phyloP scores from a whole-genome alignment of 1,284 basidiomycete species.

The Mycena citricolor region DNA sequence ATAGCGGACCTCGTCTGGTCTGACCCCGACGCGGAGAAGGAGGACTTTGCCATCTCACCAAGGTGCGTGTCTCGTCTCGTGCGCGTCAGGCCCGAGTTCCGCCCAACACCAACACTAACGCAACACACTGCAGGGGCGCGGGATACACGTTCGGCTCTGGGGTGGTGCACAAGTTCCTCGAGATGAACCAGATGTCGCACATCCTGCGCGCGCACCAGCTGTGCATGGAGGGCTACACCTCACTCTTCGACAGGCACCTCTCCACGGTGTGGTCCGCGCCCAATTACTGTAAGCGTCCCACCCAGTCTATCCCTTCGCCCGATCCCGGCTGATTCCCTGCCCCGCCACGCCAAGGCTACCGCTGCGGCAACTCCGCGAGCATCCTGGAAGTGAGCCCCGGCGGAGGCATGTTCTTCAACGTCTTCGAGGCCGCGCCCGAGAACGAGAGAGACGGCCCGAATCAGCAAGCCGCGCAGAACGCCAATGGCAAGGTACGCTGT shows the following conservation, averaged over 20 bases:
- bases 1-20: constrained; percentile 99
- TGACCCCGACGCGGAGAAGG: constrained; percentile 98
- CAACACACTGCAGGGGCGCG: constrained; percentile 69
- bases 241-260: constrained; percentile 91
- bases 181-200: constrained; percentile 94
- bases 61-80: constrained; percentile 56
- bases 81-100: constrained; percentile 17
- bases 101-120: constrained; percentile 11
- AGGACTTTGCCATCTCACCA: constrained; percentile 98
- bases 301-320: neutral
- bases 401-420: constrained; percentile 92
- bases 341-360: constrained; percentile 46
- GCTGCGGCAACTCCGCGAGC: constrained; percentile 96
- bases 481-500: constrained; percentile 60
- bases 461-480: constrained; percentile 70
- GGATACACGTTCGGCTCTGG: constrained; percentile 99
- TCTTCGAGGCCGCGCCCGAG: constrained; percentile 98
- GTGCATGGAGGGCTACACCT: constrained; percentile 98
- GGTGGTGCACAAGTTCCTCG: constrained; percentile 97
- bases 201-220: constrained; percentile 98
- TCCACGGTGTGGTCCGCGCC: constrained; percentile 99
- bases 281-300: constrained; percentile 80
- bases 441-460: constrained; percentile 86
- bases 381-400: constrained; percentile 96
- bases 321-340: neutral